Percentiles rank a stretch among this genome's conserved stretches.
Conservation (phyloP, 257 asterid species). For the Solanum etuberosum region DNA sequence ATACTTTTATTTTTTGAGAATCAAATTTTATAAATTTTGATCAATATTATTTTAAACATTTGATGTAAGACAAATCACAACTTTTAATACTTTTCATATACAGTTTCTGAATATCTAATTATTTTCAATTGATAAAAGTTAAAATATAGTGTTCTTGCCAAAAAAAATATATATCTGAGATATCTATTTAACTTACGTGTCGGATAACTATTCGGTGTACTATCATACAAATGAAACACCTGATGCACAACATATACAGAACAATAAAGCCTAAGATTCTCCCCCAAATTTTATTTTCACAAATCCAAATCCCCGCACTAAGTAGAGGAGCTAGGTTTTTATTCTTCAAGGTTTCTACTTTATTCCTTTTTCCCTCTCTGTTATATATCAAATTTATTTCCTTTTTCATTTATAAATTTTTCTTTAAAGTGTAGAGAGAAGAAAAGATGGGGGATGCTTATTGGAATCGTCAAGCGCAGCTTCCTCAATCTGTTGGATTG, state of each 20-base stretch:
- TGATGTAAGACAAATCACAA: no score
- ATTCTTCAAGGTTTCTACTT: neutral
- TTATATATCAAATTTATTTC: neutral
- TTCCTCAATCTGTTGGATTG: slow-evolving; percentile 12
- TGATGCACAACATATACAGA: neutral
- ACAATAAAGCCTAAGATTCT: neutral
- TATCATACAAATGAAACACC: neutral
- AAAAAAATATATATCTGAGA: no score
- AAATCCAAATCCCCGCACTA: neutral
- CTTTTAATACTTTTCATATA: no score
- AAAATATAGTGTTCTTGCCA: no score
- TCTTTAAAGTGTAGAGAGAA: neutral
- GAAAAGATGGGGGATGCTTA: slow-evolving; percentile 37
- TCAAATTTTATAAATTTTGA: neutral
- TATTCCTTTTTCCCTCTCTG: neutral
- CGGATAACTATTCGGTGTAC: neutral
- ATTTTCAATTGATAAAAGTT: no score
- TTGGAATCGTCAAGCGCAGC: slow-evolving; percentile 25
- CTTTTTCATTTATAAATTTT: neutral
- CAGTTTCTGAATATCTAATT: no score
- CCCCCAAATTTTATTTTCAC: neutral
- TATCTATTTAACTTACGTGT: neutral
- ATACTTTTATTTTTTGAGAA: no score
- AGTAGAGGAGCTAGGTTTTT: slow-evolving; percentile 1
- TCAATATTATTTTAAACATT: no score